Conservation (phyloP, 306 rosid genomes). For the Rosa persica region DNA sequence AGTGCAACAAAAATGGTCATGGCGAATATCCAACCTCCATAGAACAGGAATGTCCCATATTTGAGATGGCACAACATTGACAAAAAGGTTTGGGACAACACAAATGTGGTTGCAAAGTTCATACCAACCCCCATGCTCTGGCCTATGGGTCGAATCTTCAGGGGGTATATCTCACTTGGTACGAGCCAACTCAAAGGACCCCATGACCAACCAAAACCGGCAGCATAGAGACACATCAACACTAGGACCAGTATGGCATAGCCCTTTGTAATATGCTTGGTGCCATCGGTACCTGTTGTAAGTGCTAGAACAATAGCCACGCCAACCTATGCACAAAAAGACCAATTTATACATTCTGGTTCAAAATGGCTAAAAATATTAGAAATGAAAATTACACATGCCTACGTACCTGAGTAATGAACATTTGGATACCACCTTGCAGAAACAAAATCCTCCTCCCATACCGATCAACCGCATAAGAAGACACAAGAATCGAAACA, state of each 20-base stretch:
- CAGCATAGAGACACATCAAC: constrained; percentile 47
- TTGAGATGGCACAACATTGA: constrained; percentile 69
- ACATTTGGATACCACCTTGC: constrained; percentile 61
- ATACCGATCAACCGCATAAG: constrained; percentile 56
- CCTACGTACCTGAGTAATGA: constrained; percentile 43
- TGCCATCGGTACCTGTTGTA: constrained; percentile 47
- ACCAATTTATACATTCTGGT: background rate
- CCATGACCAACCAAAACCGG: constrained; percentile 93
- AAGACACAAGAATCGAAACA: constrained; percentile 43
- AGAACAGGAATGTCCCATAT: constrained; percentile 65
- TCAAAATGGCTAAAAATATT: background rate
- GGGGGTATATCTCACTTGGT: constrained; percentile 76
- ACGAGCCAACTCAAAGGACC: constrained; percentile 69
- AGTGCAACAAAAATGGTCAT: constrained; percentile 58
- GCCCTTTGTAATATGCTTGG: constrained; percentile 42
- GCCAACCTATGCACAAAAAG: constrained; percentile 22
- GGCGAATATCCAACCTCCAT: constrained; percentile 47
- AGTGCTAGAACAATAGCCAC: constrained; percentile 52
- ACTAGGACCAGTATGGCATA: constrained; percentile 47
- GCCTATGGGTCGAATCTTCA: constrained; percentile 57
- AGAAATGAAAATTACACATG: background rate
- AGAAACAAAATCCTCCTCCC: constrained; percentile 69
- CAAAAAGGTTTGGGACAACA: constrained; percentile 63
- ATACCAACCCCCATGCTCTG: constrained; percentile 55
- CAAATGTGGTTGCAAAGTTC: constrained; percentile 43